These are phyloP conservation scores for Chaetomium sp. DNA, from an alignment of 2,329 filamentous ascomycete genomes.

Conservation along the genomic window DNA sequence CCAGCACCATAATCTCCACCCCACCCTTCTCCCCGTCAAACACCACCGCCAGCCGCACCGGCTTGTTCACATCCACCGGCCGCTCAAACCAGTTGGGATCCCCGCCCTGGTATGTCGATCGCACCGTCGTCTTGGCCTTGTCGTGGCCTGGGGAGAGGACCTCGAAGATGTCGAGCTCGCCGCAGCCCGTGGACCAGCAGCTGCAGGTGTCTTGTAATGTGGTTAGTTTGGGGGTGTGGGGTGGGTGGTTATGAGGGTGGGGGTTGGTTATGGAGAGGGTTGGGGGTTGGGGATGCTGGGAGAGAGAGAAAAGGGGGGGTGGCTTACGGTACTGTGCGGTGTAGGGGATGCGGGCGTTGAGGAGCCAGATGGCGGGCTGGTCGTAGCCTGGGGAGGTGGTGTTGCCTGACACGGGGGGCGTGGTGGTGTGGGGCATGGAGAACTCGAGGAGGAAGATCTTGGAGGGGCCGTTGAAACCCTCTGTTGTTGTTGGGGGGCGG, in stretches of 20 bases:
- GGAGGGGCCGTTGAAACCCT: conserved; percentile 5
- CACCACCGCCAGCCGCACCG: conserved; percentile 14
- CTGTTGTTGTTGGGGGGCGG: conserved; percentile 26
- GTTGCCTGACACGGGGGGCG: conserved; percentile 43
- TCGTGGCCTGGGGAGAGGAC: conserved; percentile 65
- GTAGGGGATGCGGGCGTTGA: conserved; percentile 73
- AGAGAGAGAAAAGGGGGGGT: background rate
- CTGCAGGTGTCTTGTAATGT: conserved; percentile 53
- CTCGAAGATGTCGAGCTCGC: conserved; percentile 77
- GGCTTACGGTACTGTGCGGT: conserved; percentile 66
- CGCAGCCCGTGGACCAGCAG: conserved; percentile 70
- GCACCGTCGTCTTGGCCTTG: conserved; percentile 71
- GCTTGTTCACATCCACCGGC: conserved; percentile 52
- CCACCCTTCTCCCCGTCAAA: conserved; percentile 1
- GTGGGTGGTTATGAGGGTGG: background rate
- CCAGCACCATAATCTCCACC: conserved; percentile 1
- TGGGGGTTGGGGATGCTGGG: too few species aligned
- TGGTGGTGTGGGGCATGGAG: conserved; percentile 58
- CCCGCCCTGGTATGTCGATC: conserved; percentile 57
- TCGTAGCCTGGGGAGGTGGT: conserved; percentile 49
- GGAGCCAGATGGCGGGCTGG: conserved; percentile 65
- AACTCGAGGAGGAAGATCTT: conserved; percentile 16
- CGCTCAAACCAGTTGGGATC: conserved; percentile 73
- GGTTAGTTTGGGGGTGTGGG: background rate
- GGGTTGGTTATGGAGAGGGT: too few species aligned